These are phyloP conservation scores for Microbotryum silenes-acaulis DNA, from an alignment of 1,284 basidiomycete genomes.

Conservation along the genomic window DNA sequence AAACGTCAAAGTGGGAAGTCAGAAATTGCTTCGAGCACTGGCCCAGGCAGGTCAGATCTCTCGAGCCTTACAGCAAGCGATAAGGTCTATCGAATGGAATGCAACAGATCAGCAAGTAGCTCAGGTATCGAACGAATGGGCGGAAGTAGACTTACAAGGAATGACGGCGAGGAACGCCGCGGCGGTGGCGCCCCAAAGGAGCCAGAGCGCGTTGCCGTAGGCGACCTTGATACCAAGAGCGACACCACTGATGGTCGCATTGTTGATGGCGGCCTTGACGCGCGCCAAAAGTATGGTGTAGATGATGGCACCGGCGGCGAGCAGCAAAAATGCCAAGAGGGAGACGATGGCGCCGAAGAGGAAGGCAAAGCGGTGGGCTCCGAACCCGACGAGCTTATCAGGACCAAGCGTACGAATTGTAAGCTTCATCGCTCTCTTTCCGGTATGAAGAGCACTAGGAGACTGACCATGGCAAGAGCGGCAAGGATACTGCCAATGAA, in stretches of 20 bases:
- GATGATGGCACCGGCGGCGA: slow-evolving; percentile 28
- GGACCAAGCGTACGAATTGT: slow-evolving; percentile 6
- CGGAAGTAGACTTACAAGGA: slow-evolving; percentile 5
- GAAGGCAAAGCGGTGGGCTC: slow-evolving; percentile 32
- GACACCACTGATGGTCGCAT: slow-evolving; percentile 11
- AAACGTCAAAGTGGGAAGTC: too few species aligned
- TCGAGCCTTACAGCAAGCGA: slow-evolving; percentile 8
- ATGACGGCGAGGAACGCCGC: slow-evolving; percentile 26
- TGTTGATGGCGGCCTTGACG: slow-evolving; percentile 15
- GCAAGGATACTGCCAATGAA: slow-evolving; percentile 12
- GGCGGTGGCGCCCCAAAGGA: slow-evolving; percentile 30
- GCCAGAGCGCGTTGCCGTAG: slow-evolving; percentile 31
- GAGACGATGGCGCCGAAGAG: slow-evolving; percentile 20
- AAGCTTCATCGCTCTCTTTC: background rate
- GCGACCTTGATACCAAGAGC: slow-evolving; percentile 28
- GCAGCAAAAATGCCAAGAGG: slow-evolving; percentile 26
- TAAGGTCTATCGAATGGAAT: background rate
- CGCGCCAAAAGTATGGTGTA: slow-evolving; percentile 25
- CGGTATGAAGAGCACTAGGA: background rate
- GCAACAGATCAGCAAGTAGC: too few species aligned
- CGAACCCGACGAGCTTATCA: slow-evolving; percentile 27
- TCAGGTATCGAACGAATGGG: too few species aligned
- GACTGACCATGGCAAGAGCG: slow-evolving; percentile 16
- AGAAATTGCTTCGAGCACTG: too few species aligned
- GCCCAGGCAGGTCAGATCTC: too few species aligned